phyloP scores from a whole-genome alignment of 441 rosid genomes.

The Erysimum pusillum region DNA sequence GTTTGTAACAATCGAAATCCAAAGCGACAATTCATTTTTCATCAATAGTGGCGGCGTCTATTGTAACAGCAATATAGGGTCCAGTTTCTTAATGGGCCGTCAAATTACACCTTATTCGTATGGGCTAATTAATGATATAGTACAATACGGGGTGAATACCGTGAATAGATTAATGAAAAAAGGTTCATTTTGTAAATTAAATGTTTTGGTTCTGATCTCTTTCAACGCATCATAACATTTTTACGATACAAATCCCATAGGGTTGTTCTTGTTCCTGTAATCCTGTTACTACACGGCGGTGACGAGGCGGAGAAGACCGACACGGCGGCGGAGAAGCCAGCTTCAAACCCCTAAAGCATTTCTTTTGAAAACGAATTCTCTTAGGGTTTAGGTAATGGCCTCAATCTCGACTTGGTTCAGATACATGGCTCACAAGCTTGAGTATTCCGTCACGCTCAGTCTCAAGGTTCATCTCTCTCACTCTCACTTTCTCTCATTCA shows the following conservation, averaged over 20 bases:
- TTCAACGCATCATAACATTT: constrained; percentile 17
- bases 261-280: constrained; percentile 28
- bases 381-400: constrained; percentile 53
- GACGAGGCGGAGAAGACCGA: constrained; percentile 37
- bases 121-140: not conserved
- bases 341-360: not conserved
- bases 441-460: constrained; percentile 70
- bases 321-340: constrained; percentile 34
- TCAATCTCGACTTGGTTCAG: constrained; percentile 81
- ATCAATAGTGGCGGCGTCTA: not conserved
- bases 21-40: too few species aligned
- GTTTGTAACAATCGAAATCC: too few species aligned
- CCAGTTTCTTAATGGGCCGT: constrained; percentile 20
- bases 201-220: constrained; percentile 31
- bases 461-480: constrained; percentile 60
- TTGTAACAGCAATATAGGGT: not conserved
- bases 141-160: not conserved
- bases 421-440: constrained; percentile 70
- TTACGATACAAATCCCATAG: constrained; percentile 19
- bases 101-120: not conserved
- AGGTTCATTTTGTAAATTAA: constrained; percentile 10
- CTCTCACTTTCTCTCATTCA: too few species aligned
- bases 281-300: constrained; percentile 39
- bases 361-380: not conserved
- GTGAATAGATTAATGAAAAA: not conserved